Conservation (phyloP, 2,329 filamentous ascomycete species). For the Colletotrichum incanum region DNA sequence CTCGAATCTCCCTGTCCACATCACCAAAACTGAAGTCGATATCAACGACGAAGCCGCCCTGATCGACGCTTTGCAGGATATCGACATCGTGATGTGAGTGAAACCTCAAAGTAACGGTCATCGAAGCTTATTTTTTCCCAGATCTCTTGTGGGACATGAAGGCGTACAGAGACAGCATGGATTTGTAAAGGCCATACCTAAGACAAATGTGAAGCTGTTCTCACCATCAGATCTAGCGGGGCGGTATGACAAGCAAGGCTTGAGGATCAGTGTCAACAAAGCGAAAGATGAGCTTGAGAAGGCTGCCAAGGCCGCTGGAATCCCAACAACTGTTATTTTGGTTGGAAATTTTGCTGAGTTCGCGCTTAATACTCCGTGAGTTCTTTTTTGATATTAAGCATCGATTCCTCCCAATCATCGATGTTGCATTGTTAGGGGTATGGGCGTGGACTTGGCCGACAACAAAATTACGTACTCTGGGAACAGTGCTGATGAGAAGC, state of each 20-base stretch:
- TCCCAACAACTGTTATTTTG: slow-evolving; percentile 46
- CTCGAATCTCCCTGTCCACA: slow-evolving; percentile 42
- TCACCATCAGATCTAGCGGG: slow-evolving; percentile 49
- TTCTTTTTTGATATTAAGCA: neutral
- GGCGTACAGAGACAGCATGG: slow-evolving; percentile 45
- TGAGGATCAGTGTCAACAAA: slow-evolving; percentile 45
- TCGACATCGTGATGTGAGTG: slow-evolving; percentile 36
- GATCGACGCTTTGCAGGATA: slow-evolving; percentile 13
- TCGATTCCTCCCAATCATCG: neutral
- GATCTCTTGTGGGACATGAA: slow-evolving; percentile 47
- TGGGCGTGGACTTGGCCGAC: slow-evolving; percentile 21
- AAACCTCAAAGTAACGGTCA: neutral
- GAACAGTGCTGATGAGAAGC: slow-evolving; percentile 5
- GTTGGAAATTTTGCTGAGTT: slow-evolving; percentile 49
- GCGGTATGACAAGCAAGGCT: slow-evolving; percentile 46
- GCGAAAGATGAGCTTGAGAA: slow-evolving; percentile 47
- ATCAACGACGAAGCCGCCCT: slow-evolving; percentile 23
- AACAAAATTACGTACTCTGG: slow-evolving; percentile 22
- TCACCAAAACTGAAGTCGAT: slow-evolving; percentile 23
- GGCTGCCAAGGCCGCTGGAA: slow-evolving; percentile 46
- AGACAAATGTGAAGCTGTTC: slow-evolving; percentile 49
- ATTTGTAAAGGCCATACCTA: slow-evolving; percentile 49
- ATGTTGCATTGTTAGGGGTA: neutral
- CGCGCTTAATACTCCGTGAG: slow-evolving; percentile 42
- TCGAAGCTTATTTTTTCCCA: neutral